Evolutionary conservation across 2,329 filamentous ascomycete species (phyloP).

Genomic region (Rutstroemia sydowiana): DNA sequence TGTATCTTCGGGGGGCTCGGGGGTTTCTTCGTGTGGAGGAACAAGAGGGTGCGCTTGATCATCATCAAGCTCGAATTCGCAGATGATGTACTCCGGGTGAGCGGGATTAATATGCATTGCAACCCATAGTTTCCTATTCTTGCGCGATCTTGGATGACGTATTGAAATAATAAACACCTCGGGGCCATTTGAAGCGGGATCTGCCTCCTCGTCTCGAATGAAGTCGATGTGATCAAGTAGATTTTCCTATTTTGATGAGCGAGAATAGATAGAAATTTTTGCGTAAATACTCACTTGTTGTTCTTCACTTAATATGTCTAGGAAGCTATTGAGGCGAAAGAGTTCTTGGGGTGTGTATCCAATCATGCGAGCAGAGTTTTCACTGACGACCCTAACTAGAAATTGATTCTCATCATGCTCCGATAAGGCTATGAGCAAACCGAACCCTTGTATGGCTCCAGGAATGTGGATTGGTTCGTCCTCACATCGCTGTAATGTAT

Average conservation of each 20-base stretch:
- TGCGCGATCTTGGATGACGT: conserved; percentile 37
- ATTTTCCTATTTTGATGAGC: conserved; percentile 56
- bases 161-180: conserved; percentile 80
- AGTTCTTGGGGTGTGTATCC: conserved; percentile 71
- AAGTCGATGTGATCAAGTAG: conserved; percentile 83
- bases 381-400: conserved; percentile 66
- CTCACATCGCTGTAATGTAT: conserved; percentile 70
- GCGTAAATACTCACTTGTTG: conserved; percentile 2
- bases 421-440: conserved; percentile 65
- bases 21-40: conserved; percentile 50
- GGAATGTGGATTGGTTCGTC: conserved; percentile 84
- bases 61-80: conserved; percentile 83
- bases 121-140: conserved; percentile 70
- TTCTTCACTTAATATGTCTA: conserved; percentile 49
- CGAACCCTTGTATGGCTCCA: conserved; percentile 55
- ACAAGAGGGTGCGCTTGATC: conserved; percentile 62
- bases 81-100: conserved; percentile 67
- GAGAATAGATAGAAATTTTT: neutral
- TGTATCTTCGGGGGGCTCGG: conserved; percentile 64
- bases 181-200: conserved; percentile 67
- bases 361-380: conserved; percentile 69
- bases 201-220: conserved; percentile 72
- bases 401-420: conserved; percentile 64
- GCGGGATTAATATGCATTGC: conserved; percentile 69
- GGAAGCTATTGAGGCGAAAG: conserved; percentile 67